phyloP scores from a whole-genome alignment of 768 basidiomycete species.

The Collybia sp. region DNA sequence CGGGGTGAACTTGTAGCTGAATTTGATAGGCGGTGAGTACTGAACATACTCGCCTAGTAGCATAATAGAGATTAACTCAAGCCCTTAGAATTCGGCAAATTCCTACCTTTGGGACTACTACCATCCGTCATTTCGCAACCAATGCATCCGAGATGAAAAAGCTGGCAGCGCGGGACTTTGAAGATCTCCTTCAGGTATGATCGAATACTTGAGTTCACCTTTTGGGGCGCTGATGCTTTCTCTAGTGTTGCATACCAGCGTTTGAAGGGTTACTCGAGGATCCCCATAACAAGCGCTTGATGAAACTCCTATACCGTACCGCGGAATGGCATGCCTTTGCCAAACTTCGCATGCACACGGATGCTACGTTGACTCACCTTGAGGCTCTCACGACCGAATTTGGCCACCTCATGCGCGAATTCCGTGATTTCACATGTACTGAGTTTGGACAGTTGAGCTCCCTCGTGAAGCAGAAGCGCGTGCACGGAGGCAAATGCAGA shows the following conservation, averaged over 20 bases:
- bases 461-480: conserved; percentile 31
- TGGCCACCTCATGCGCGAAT: conserved; percentile 20
- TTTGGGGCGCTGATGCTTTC: too few species aligned
- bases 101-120: neutral
- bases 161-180: neutral
- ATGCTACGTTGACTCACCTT: conserved; percentile 19
- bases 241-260: conserved; percentile 27
- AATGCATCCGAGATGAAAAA: neutral
- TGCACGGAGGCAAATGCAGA: conserved; percentile 5
- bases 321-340: conserved; percentile 32
- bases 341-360: conserved; percentile 31
- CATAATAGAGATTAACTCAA: too few species aligned
- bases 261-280: conserved; percentile 28
- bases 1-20: neutral
- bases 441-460: conserved; percentile 26
- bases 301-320: conserved; percentile 23
- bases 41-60: too few species aligned
- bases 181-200: neutral
- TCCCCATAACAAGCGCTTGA: conserved; percentile 16
- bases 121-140: neutral
- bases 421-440: conserved; percentile 18
- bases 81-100: neutral
- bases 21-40: neutral
- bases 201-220: neutral
- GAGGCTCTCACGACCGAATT: conserved; percentile 16